Evolutionary conservation across 306 rosid genomes (phyloP), one percentile per base, ranked within the genome.

Genomic region (Fagus sylvatica): DNA sequence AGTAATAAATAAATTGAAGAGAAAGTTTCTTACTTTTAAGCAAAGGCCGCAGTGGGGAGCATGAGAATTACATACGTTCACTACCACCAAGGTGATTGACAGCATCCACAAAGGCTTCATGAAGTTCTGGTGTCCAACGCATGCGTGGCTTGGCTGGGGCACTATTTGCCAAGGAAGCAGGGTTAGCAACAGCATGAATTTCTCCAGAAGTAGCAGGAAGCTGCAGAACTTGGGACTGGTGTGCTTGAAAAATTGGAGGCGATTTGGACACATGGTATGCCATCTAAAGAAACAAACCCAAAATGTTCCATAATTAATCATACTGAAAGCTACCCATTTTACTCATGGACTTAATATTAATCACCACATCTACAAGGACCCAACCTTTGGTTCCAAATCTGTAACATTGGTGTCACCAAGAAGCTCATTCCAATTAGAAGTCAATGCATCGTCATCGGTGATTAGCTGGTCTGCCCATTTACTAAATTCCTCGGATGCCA

Each of bases 71-170:
- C 94, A 54, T 88, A 96, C 99, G 91, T 93, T 96, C 99, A 91
- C 98, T 88, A 69, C 98, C 99, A 69, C 99, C 99, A 78, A 96
- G 98, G 84, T 90, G 89, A 88, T 49, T 93, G 72, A 96, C 96
- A 86, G 99, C 98, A 79, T 96, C 99, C 78, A 96, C 97, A 88
- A 96, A 96, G 82, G 97, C 92, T 76, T 91, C 99, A 72, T 96
- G 99, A 82, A 96, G 97, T 83, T 96, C 98, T 10, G 98, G 99
- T 36, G 99, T 93, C 99, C 99, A 96, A 62, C 99, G 99, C 99
- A 96, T 96, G 72, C 99, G 96, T 8, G 96, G 88, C 81, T 96
- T 96, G 66, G 94, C 53, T 54, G 89, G 46, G 43, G 85, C 86
- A 78, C 86, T 87, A 79, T 91, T 93, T 82, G 90, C 83, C 16